Evolutionary conservation across 805 yeast species (phyloP).

Genomic region (Suhomyces sp.): DNA sequence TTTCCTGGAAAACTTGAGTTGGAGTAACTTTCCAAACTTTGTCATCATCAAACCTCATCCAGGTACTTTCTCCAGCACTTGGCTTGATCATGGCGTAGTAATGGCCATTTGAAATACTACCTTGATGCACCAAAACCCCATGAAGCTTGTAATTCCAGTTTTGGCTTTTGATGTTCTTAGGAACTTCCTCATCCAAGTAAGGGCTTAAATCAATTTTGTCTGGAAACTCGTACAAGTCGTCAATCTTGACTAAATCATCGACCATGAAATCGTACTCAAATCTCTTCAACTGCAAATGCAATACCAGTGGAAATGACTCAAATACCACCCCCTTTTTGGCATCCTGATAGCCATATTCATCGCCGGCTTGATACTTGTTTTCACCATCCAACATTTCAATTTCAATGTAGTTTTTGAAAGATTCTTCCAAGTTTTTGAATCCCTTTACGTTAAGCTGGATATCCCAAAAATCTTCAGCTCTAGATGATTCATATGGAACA

Average conservation of each 20-base stretch:
- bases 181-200: constrained; percentile 60
- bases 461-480: constrained; percentile 97
- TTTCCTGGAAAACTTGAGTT: constrained; percentile 84
- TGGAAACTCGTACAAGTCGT: constrained; percentile 89
- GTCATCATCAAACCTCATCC: constrained; percentile 96
- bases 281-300: constrained; percentile 89
- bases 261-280: constrained; percentile 91
- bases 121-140: constrained; percentile 94
- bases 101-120: constrained; percentile 94
- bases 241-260: constrained; percentile 84
- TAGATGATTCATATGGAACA: constrained; percentile 88
- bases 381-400: constrained; percentile 90
- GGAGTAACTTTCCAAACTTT: constrained; percentile 84
- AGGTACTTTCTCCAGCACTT: constrained; percentile 43
- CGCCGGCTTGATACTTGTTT: constrained; percentile 87
- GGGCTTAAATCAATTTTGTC: constrained; percentile 77
- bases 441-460: constrained; percentile 92
- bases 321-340: constrained; percentile 96
- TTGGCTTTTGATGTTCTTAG: constrained; percentile 41
- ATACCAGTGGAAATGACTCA: constrained; percentile 84
- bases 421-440: constrained; percentile 63
- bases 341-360: constrained; percentile 85
- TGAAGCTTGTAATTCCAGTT: constrained; percentile 81
- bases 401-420: constrained; percentile 84
- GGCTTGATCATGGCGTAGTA: constrained; percentile 94